A percentile compares a stretch with the other conserved stretches of the same genome.
These are phyloP conservation scores for Solanum aculeatissimum DNA, from an alignment of 305 asterid genomes.

Conservation along the genomic window DNA sequence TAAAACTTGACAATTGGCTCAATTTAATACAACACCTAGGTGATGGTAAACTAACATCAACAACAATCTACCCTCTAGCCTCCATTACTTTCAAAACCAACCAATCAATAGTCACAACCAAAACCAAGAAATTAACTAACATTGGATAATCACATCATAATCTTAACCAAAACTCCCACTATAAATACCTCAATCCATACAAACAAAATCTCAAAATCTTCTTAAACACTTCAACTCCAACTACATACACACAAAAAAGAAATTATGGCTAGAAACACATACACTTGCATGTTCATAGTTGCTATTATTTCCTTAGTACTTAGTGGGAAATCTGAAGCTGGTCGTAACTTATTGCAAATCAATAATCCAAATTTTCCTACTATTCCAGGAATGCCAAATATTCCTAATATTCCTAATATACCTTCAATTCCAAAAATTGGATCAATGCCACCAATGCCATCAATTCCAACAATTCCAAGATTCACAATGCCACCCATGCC, in stretches of 20 bases:
- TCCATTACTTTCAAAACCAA: conserved; percentile 1
- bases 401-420: not conserved
- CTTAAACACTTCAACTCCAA: not conserved
- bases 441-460: conserved; percentile 9
- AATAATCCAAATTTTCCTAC: conserved; percentile 8
- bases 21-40: not conserved
- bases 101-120: not conserved
- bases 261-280: conserved; percentile 8
- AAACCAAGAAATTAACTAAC: not conserved
- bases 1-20: not conserved
- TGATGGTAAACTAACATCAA: not conserved
- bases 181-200: not conserved
- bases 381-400: conserved; percentile 7
- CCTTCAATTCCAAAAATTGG: conserved; percentile 7
- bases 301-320: not conserved
- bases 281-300: conserved; percentile 3
- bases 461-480: conserved; percentile 3
- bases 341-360: conserved; percentile 12
- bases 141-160: not conserved
- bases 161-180: not conserved
- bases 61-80: not conserved
- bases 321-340: conserved; percentile 3
- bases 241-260: not conserved
- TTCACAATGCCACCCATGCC: conserved; percentile 10
- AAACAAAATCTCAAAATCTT: not conserved